phyloP scores from a whole-genome alignment of 331 rosid species.

The Prunus yedoensis region DNA sequence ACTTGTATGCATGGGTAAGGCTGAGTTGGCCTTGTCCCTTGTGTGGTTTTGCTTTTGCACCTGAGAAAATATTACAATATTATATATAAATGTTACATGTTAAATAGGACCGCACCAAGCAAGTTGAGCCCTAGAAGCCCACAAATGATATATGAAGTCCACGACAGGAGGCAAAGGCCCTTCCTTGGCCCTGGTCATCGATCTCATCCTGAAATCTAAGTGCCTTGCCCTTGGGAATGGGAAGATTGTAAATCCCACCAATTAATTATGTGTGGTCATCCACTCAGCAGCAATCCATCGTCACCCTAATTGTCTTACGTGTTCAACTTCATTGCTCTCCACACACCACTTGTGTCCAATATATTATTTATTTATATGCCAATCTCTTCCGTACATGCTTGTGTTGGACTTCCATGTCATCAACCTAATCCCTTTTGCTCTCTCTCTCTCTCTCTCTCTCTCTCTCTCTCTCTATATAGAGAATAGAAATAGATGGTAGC shows the following conservation, averaged over 20 bases:
- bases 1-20: background rate
- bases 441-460: background rate
- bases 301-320: constrained; percentile 6
- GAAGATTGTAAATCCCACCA: constrained; percentile 22
- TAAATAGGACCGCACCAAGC: too few relatives aligned
- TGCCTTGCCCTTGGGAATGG: background rate
- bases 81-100: too few relatives aligned
- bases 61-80: background rate
- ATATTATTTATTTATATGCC: background rate
- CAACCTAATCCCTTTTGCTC: constrained; percentile 43
- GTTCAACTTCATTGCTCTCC: constrained; percentile 40
- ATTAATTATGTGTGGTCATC: constrained; percentile 34
- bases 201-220: constrained; percentile 9
- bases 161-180: constrained; percentile 1
- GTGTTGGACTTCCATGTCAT: constrained; percentile 50
- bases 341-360: constrained; percentile 37
- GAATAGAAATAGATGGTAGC: background rate
- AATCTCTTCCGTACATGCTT: background rate
- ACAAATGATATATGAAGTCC: constrained; percentile 17
- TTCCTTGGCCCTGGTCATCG: constrained; percentile 2
- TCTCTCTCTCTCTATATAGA: too few relatives aligned
- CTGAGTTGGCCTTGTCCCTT: constrained; percentile 25
- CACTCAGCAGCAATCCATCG: background rate
- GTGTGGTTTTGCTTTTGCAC: constrained; percentile 1
- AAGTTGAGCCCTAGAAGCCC: background rate